Conservation (phyloP, 1,139 yeast genomes). For the Citeromyces siamensis region DNA sequence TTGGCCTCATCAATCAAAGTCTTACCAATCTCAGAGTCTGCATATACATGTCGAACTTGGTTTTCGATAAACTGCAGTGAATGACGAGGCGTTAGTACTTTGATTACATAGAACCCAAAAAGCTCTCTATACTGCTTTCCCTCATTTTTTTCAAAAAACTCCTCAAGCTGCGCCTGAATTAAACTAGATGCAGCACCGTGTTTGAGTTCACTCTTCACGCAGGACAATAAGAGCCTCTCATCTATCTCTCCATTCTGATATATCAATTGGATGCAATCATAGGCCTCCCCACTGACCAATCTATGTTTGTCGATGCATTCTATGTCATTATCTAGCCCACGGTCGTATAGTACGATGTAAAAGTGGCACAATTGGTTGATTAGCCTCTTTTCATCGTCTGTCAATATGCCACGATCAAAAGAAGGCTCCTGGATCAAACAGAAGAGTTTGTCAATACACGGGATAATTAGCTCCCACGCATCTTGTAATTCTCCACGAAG, state of each 20-base stretch:
- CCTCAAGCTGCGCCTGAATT: neutral
- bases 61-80: neutral
- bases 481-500: neutral
- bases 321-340: neutral
- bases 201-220: neutral
- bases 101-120: neutral
- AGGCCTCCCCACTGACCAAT: neutral
- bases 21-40: neutral
- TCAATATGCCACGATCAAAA: too few relatives aligned
- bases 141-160: neutral
- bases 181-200: neutral
- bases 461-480: neutral
- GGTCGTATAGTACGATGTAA: neutral
- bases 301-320: neutral
- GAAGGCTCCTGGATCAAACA: too few relatives aligned
- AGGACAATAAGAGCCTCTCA: neutral
- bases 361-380: neutral
- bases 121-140: neutral
- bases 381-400: neutral
- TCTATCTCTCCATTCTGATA: neutral
- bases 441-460: neutral
- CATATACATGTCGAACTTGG: neutral
- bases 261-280: neutral
- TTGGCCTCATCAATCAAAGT: neutral
- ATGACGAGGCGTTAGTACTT: neutral